Percentiles rank a stretch among this genome's conserved stretches.
Evolutionary conservation across 2,329 filamentous ascomycete species (phyloP).

Genomic region (Chaetomiaceae sp.): DNA sequence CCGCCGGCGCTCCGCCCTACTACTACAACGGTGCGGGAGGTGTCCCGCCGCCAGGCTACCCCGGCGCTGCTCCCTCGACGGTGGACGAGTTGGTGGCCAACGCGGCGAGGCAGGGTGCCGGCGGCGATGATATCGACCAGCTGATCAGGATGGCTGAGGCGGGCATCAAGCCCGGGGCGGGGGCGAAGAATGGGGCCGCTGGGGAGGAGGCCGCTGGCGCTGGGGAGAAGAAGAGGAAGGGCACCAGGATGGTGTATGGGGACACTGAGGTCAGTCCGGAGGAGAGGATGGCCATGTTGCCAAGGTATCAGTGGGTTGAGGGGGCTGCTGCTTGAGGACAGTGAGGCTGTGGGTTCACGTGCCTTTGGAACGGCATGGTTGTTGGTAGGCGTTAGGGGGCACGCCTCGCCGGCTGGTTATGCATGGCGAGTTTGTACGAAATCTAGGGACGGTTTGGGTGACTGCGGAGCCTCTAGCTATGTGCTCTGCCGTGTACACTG

Average conservation of each 20-base stretch:
- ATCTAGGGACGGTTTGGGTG: not conserved
- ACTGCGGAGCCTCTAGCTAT: slow-evolving; percentile 13
- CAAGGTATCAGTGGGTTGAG: slow-evolving; percentile 57
- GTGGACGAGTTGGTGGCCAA: slow-evolving; percentile 46
- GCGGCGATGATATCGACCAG: slow-evolving; percentile 59
- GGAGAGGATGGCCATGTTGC: slow-evolving; percentile 78
- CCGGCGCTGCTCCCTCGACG: slow-evolving; percentile 36
- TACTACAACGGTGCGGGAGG: slow-evolving; percentile 29
- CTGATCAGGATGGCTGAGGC: slow-evolving; percentile 61
- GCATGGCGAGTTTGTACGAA: slow-evolving; percentile 6
- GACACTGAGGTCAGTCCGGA: slow-evolving; percentile 78
- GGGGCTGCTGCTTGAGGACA: slow-evolving; percentile 11
- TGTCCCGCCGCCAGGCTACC: slow-evolving; percentile 27
- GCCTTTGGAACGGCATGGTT: too few relatives aligned
- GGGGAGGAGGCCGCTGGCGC: slow-evolving; percentile 56
- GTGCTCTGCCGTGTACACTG: slow-evolving; percentile 17
- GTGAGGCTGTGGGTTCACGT: too few relatives aligned
- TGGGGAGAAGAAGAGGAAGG: slow-evolving; percentile 52
- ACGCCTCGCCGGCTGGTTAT: not conserved
- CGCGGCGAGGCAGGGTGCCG: slow-evolving; percentile 29
- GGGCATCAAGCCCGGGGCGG: slow-evolving; percentile 47
- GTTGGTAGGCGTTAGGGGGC: not conserved
- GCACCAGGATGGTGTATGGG: slow-evolving; percentile 70
- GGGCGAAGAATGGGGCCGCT: slow-evolving; percentile 38
- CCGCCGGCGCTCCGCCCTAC: slow-evolving; percentile 25